Percentiles rank a stretch among this genome's conserved stretches.
These are phyloP conservation scores for Odontarrhena argentea DNA, from an alignment of 345 rosid species.

Conservation along the genomic window DNA sequence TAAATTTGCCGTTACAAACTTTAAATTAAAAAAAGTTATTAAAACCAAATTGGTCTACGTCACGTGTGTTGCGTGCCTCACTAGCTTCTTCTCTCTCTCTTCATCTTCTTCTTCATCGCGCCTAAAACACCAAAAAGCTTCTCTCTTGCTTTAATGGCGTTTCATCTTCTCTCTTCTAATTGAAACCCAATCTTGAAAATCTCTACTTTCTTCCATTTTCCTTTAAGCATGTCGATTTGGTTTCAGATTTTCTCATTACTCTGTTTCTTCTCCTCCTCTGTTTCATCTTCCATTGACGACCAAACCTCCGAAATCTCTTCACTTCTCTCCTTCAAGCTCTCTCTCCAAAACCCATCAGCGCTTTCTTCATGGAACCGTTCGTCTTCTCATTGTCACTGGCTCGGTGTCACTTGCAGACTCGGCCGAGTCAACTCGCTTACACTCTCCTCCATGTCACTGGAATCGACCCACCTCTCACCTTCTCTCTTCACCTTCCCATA, in stretches of 20 bases:
- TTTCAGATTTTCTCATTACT: slow-evolving; percentile 27
- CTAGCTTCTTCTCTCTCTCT: slow-evolving; percentile 24
- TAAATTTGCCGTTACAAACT: slow-evolving; percentile 42
- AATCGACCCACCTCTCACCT: slow-evolving; percentile 47
- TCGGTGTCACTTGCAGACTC: slow-evolving; percentile 62
- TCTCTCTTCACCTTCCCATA: slow-evolving; percentile 43
- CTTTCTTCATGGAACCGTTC: slow-evolving; percentile 69
- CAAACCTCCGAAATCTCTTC: slow-evolving; percentile 43
- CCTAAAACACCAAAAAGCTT: slow-evolving; percentile 43
- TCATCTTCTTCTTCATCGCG: slow-evolving; percentile 38
- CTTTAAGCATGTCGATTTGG: slow-evolving; percentile 37
- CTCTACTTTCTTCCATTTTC: background rate
- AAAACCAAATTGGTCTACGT: slow-evolving; percentile 32
- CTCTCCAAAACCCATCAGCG: slow-evolving; percentile 45
- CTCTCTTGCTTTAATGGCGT: slow-evolving; percentile 23
- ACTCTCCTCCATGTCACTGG: slow-evolving; percentile 48
- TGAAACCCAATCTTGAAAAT: background rate
- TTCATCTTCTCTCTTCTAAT: slow-evolving; percentile 13
- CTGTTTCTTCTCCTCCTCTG: slow-evolving; percentile 33
- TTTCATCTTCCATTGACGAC: slow-evolving; percentile 31
- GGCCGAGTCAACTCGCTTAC: slow-evolving; percentile 54
- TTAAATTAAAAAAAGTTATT: background rate
- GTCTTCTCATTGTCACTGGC: slow-evolving; percentile 63
- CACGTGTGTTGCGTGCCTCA: slow-evolving; percentile 59
- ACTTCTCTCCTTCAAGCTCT: slow-evolving; percentile 53